Base-by-base conservation (phyloP, 2,329 filamentous ascomycete genomes). In the Pseudocercospora vitis region DNA sequence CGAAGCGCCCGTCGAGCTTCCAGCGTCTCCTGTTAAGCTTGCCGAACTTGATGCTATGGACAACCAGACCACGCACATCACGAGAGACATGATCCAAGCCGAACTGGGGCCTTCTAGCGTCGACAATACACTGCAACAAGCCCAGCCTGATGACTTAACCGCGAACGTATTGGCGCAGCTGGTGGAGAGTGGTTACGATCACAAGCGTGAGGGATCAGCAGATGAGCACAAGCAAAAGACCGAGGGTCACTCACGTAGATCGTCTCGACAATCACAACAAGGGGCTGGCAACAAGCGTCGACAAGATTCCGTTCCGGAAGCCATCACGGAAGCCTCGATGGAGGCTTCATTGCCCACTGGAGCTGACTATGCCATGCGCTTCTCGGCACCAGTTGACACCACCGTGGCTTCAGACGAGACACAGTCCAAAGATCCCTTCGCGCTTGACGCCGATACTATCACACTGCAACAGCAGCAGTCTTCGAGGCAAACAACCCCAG, bases 61-160 rank as follows among this genome's bases (percentile, higher is more conserved):
- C 21, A 52, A 16, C 56, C 58, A 37, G 60, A 63, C 45, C 26
- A 50, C 44, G n/a, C 65, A 65, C 18, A 63, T 72, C 21, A 73
- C 70, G 2, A 56, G 70, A 46, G 68, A 68, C 7, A 55, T 73
- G 61, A 64, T 72, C 32, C 64, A 65, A 39, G 68, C 70, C 24
- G 69, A 66, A 33, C 61, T 70, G 6, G 65, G 62, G 2, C 64
- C 64, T 32, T 66, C 68, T 1, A 63, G 58, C 37, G 50, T 45
- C 5, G 60, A 61, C 42, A 63, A 59, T 14, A 63, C 58, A 4
- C 48, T 50, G 8, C 44, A 55, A 28, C 53, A 58, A 53, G 48
- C 44, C n/a, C 58, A 53, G 50, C 46, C 52, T 4, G 55, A 58
- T 37, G 58, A 58, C 12, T 58, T 55, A 8, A 58, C 60, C 11